Evolutionary conservation across 2,329 filamentous ascomycete species (phyloP), one percentile per base, ranked within the genome.

Genomic region (Ophiostoma sp.): DNA sequence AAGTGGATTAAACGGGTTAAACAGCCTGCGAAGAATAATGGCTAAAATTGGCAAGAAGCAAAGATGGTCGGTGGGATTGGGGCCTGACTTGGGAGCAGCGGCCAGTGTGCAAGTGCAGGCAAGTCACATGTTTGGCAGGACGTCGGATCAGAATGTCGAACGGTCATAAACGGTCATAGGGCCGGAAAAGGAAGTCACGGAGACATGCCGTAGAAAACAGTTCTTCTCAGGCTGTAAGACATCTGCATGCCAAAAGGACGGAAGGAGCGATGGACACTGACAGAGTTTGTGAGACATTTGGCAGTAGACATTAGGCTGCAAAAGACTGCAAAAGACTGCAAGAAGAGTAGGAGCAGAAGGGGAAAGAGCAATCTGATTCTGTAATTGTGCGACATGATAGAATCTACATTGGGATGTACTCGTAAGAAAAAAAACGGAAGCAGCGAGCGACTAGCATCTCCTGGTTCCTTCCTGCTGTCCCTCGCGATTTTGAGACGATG

Each of bases 221-320:
- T 48, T n/a, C 52, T 57, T 8, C 27, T 1, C 27, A 57, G 11
- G 11, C n/a, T 10, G 52, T 57, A 27, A 57, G 52, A 57, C 52
- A 57, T 57, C 4, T 27, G 52, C 27, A 27, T 57, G n/a, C 52
- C 52, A 57, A 57, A 27, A 57, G n/a, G 52, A 57, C 52, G 52
- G 52, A 57, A 57, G n/a, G 52, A 57, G 52, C n/a, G n/a, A 57
- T 27, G 52, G 52, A 7, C 52, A 57, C 52, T 27, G 52, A 15
- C 52, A 57, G 52, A 57, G n/a, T 57, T 57, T 57, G 52, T 57
- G 52, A 57, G 52, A 57, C 52, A 57, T 57, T 57, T 48, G 44
- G 41, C 41, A 44, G 17, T 44, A 17, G 41, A 11, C 41, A 44
- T 44, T 17, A 17, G 44, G 17, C 17, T 6, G 17, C 17, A 39